Base-by-base conservation (phyloP, 2,329 filamentous ascomycete genomes). In the Grosmannia serpens region DNA sequence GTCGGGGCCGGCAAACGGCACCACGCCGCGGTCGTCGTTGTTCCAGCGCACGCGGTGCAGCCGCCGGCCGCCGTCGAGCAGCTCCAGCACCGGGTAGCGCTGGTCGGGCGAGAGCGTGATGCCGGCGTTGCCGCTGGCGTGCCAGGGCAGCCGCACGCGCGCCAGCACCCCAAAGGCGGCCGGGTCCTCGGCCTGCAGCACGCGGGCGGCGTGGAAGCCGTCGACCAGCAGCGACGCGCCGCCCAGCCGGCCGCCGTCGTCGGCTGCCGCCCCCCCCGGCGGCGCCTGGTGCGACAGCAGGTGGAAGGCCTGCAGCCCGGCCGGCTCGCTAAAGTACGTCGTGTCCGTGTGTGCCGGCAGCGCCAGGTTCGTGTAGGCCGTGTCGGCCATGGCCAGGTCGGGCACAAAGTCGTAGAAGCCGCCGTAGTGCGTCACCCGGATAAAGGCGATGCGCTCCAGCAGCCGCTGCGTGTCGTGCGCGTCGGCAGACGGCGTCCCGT, bases 271-370 rank as follows among this genome's bases (percentile, higher is more conserved):
- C 35, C 22, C 9, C 6, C 35, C 22, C 9, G 56, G 56, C 22
- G 83, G 80, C 2, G 78, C 73, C 9, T 84, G 86, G 70, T 95
- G 89, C 0, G 89, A 94, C 31, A 97, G 80, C 53, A 96, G 77
- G 68, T 99, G 94, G 71, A 99, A 95, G 29, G 94, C 85, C 70
- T 99, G 94, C 38, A 99, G 79, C 11, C 92, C 90, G 2, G 89
- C 86, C 0, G 94, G 92, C 62, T 97, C 92, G 26, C 84, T 91
- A 73, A 97, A 97, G 72, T 99, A 97, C 1, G 92, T 96, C 8
- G 84, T 97, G 73, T 99, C 94, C 1, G 92, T 97, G 71, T 99
- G 94, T 1, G 88, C 86, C 24, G 84, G 83, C 3, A 99, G 81
- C 1, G 85, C 85, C 55, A 94, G 78, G 65, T 87, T 90, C 1